Evolutionary conservation across 305 asterid species (phyloP), one percentile per base, ranked within the genome.

Genomic region (Rubia balearica): DNA sequence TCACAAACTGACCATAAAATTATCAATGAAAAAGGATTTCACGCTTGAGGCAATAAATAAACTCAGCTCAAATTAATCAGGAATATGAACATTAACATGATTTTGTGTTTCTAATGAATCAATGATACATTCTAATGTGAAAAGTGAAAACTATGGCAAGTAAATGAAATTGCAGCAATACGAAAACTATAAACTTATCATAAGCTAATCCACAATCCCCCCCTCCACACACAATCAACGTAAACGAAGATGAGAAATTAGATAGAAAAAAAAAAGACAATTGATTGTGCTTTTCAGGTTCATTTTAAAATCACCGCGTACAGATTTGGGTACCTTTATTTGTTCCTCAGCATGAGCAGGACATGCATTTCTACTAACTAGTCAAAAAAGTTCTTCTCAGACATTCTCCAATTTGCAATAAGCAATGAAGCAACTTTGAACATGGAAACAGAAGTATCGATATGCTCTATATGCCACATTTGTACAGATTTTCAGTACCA

Each of bases 401-500:
- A 30, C 43, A 40, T 38, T n/a, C 38, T 41, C 68, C 48, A 6
- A 36, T 40, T 38, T 9, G 30, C 68, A 64, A 38, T 16, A 6
- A 62, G 67, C 48, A 62, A 30, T 61, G 43, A 17, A 9, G 42
- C 12, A 61, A 30, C 33, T 30, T 30, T 59, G 38, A 10, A 61
- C 65, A 24, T 11, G 41, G 40, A 64, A 12, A 40, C 30, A 40
- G 33, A 6, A 64, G 7, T 17, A 12, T 27, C 2, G 7, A 21
- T 38, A 46, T 46, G 49, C 49, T 45, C 49, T 11, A 46, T 53
- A 19, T 17, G 6, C 27, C 24, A 53, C 24, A 4, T 53, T 21
- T 55, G 61, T 55, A 55, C 27, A 55, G 11, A 56, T 56, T 56
- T 56, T 56, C 62, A 56, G 62, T 30, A 42, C 33, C 62, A 49